A percentile compares a stretch with the other conserved stretches of the same genome.
phyloP scores from a whole-genome alignment of 352 stramenopile genomes.

The Thalassiosira hispida region DNA sequence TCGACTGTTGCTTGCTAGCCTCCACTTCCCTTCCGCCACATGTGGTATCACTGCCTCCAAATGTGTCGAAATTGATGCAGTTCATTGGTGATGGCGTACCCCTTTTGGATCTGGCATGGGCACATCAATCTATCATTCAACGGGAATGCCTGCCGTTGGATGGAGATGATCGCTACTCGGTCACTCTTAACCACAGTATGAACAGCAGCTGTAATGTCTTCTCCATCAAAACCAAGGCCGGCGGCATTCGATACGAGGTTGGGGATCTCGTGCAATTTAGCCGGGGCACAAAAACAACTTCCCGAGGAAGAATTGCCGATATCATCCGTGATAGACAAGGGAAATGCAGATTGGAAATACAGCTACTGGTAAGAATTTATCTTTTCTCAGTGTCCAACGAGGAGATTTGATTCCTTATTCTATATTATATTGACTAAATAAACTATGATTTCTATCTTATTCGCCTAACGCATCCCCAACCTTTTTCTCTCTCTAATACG shows the following conservation, averaged over 20 bases:
- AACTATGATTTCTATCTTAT: too few species aligned
- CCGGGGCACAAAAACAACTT: slow-evolving; percentile 24
- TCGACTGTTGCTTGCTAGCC: slow-evolving; percentile 55
- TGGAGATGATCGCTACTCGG: slow-evolving; percentile 34
- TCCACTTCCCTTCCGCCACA: slow-evolving; percentile 48
- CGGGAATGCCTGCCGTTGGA: slow-evolving; percentile 42
- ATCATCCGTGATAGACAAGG: slow-evolving; percentile 42
- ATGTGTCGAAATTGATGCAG: slow-evolving; percentile 47
- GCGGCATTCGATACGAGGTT: slow-evolving; percentile 41
- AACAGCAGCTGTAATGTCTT: slow-evolving; percentile 27
- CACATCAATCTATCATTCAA: slow-evolving; percentile 65
- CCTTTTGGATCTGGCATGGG: slow-evolving; percentile 58
- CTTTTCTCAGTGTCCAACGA: too few species aligned
- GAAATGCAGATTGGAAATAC: slow-evolving; percentile 49
- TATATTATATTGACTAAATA: not conserved
- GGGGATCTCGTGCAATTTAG: slow-evolving; percentile 60
- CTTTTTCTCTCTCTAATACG: not conserved
- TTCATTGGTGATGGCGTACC: slow-evolving; percentile 40
- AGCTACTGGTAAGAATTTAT: slow-evolving; percentile 46
- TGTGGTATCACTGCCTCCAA: slow-evolving; percentile 29
- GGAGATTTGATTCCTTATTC: not conserved
- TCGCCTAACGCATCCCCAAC: not conserved
- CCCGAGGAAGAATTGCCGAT: slow-evolving; percentile 49
- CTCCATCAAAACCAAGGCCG: slow-evolving; percentile 50
- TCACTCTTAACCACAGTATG: slow-evolving; percentile 37